Base-by-base conservation (phyloP, 257 asterid species). In the Nicotiana noctiflora region DNA sequence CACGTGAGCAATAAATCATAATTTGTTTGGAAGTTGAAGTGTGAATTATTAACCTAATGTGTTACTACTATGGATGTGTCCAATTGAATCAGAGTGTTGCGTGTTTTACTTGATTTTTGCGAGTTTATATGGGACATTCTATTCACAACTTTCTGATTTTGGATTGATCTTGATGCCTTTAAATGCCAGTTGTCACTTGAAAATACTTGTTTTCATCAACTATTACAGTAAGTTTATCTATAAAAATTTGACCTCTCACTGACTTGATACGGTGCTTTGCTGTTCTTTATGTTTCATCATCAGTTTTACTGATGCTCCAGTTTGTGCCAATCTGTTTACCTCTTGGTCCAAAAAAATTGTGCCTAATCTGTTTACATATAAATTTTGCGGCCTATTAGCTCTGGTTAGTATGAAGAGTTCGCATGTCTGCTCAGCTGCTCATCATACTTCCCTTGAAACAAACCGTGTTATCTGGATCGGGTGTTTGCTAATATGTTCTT, bases 121-220 rank as follows among this genome's bases (percentile, higher is more conserved):
- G 5, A 74, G 61, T 74, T 72, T 74, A 49, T 23, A 49, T 49
- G 37, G 79, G 79, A 74, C 79, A 37, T 72, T 74, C 11, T 49
- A 14, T 49, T 25, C 44, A 46, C 59, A 3, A 18, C 23, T 44
- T 44, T 21, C 34, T 19, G 57, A 44, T 70, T 70, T 70, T 70
- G 57, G 19, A 44, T 37, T n/a, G 59, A 19, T 21, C 19, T 21
- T 44, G 57, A 6, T 21, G 77, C 21, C 77, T 40, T 27, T 14
- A 51, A 51, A 14, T 1, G 17, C 4, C 56, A 11, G 5, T 13
- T 51, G 18, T 51, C 18, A 51, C 56, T 13, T 51, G 15, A 51
- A 70, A 9, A 6, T 9, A 15, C 77, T 46, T 40, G 37, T 15
- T 21, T 21, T 72, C 19, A 13, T 56, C 23, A 46, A 72, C 8